phyloP scores from a whole-genome alignment of 805 yeast genomes.

The Ogataea salicorniae region DNA sequence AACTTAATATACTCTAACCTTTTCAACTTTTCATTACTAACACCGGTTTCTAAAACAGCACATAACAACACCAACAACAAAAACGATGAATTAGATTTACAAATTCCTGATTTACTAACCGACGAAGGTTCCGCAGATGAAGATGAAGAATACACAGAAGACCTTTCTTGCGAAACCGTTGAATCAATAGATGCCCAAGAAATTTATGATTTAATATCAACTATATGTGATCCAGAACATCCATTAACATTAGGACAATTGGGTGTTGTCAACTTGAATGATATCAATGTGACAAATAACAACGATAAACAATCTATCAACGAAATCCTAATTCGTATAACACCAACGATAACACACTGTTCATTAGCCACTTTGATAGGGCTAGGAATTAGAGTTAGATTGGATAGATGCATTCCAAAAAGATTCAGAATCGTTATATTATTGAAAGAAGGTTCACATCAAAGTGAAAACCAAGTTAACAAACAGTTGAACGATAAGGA shows the following conservation, averaged over 20 bases:
- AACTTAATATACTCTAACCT: conserved; percentile 14
- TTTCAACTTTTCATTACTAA: conserved; percentile 31
- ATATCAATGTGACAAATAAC: conserved; percentile 65
- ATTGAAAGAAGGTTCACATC: conserved; percentile 90
- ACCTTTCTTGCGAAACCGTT: conserved; percentile 13
- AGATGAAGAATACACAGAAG: conserved; percentile 6
- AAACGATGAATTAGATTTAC: neutral
- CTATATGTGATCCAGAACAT: conserved; percentile 95
- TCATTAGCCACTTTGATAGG: conserved; percentile 95
- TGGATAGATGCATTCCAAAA: conserved; percentile 84
- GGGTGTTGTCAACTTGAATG: conserved; percentile 83
- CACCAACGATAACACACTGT: conserved; percentile 98
- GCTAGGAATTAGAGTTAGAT: conserved; percentile 84
- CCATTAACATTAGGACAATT: conserved; percentile 92
- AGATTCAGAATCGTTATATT: conserved; percentile 74
- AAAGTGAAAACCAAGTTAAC: conserved; percentile 92
- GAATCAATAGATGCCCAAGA: conserved; percentile 86
- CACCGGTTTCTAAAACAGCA: conserved; percentile 1
- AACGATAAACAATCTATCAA: conserved; percentile 53
- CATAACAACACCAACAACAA: neutral
- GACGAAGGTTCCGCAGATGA: conserved; percentile 8
- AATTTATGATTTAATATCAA: conserved; percentile 77
- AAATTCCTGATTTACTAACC: conserved; percentile 8
- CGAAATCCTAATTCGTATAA: conserved; percentile 73
- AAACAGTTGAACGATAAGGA: conserved; percentile 97